Conservation (phyloP, 2,329 filamentous ascomycete species). For the Nemania sp. region DNA sequence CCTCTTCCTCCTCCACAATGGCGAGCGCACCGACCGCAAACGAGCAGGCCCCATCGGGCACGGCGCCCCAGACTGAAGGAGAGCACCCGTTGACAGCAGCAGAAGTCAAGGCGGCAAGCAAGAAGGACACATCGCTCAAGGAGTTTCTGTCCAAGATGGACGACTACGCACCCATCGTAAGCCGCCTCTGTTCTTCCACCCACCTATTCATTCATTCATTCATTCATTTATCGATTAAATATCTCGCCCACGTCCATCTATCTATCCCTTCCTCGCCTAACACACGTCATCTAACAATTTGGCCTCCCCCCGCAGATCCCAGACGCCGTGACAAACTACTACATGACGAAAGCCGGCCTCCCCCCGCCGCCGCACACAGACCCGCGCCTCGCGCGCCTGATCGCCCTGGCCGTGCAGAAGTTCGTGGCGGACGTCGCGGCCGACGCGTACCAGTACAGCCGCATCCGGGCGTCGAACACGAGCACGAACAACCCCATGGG, state of each 20-base stretch:
- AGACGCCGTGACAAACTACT: slow-evolving; percentile 96
- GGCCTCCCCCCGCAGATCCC: slow-evolving; percentile 68
- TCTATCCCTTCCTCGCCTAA: not conserved
- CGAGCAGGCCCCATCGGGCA: slow-evolving; percentile 36
- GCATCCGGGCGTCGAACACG: slow-evolving; percentile 88
- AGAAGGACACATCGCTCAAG: slow-evolving; percentile 89
- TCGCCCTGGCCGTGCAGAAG: slow-evolving; percentile 97
- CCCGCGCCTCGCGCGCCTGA: slow-evolving; percentile 84
- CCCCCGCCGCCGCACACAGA: slow-evolving; percentile 91
- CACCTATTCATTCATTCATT: not conserved
- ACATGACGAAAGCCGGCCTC: slow-evolving; percentile 93
- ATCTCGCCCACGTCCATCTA: not conserved
- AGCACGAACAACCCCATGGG: slow-evolving; percentile 92
- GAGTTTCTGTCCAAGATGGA: slow-evolving; percentile 97
- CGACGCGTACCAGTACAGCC: slow-evolving; percentile 96
- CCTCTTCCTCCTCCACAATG: slow-evolving; percentile 27
- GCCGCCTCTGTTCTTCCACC: slow-evolving; percentile 42
- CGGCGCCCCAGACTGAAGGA: slow-evolving; percentile 35
- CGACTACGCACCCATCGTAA: slow-evolving; percentile 94
- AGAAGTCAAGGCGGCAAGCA: slow-evolving; percentile 71
- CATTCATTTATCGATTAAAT: not conserved
- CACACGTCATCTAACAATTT: slow-evolving; percentile 15
- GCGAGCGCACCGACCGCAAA: slow-evolving; percentile 39
- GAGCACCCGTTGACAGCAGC: slow-evolving; percentile 23
- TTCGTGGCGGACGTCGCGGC: slow-evolving; percentile 98